Conservation (phyloP, 805 yeast genomes). For the Phaffomyces thermotolerans region DNA sequence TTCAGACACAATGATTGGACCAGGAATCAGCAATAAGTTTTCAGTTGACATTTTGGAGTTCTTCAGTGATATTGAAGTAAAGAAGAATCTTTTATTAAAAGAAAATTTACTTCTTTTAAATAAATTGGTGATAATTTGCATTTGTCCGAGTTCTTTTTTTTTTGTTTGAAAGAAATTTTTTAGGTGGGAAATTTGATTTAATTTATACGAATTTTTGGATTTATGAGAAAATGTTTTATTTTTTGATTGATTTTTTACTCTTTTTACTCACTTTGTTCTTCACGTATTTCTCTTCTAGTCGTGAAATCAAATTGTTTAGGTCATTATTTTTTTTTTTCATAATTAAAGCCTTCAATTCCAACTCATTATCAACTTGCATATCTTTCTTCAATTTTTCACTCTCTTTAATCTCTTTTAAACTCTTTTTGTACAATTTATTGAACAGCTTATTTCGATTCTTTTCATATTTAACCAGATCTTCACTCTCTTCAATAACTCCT, state of each 20-base stretch:
- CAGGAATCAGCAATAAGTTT: conserved; percentile 60
- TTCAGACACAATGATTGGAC: conserved; percentile 81
- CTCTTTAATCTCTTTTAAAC: conserved; percentile 59
- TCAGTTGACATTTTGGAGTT: conserved; percentile 18
- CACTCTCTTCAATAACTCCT: conserved; percentile 30
- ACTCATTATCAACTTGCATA: conserved; percentile 17
- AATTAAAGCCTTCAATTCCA: conserved; percentile 42
- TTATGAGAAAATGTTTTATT: too few species aligned
- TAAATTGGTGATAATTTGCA: neutral
- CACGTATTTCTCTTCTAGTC: conserved; percentile 44
- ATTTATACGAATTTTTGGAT: neutral
- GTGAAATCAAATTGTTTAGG: conserved; percentile 39
- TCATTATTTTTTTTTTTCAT: conserved; percentile 37
- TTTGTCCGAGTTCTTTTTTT: conserved; percentile 10
- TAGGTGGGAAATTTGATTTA: neutral
- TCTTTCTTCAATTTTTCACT: conserved; percentile 30
- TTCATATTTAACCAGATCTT: conserved; percentile 45
- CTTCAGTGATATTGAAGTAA: neutral
- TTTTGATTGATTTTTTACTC: conserved; percentile 8
- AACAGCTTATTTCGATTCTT: conserved; percentile 42
- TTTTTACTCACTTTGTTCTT: conserved; percentile 15
- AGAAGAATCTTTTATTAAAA: neutral
- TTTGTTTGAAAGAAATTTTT: neutral
- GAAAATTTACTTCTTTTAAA: neutral
- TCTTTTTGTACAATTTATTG: conserved; percentile 39